Percentiles rank a stretch among this genome's conserved stretches.
Conservation (phyloP, 2,329 filamentous ascomycete genomes). For the Diaporthe batatas region DNA sequence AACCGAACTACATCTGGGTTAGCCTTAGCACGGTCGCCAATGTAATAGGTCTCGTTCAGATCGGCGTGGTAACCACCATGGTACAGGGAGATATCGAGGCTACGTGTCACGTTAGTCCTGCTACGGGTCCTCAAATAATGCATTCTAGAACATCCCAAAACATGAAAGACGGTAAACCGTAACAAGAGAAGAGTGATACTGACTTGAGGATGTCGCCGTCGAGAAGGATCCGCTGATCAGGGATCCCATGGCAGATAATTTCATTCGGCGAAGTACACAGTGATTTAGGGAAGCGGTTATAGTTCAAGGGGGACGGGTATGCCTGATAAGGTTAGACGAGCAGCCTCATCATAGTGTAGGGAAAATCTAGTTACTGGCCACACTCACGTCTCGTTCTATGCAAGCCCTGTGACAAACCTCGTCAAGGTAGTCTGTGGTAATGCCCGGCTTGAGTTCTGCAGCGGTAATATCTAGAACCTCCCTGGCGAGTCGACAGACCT, state of each 20-base stretch:
- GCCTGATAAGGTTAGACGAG: conserved; percentile 49
- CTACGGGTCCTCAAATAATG: no score
- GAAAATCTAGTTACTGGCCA: no score
- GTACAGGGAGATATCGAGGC: conserved; percentile 94
- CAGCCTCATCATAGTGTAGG: no score
- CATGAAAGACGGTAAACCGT: no score
- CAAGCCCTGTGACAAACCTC: conserved; percentile 83
- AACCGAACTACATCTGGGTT: conserved; percentile 91
- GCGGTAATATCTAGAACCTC: conserved; percentile 82
- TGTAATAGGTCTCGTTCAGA: conserved; percentile 98
- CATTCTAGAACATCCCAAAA: no score
- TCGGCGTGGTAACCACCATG: conserved; percentile 96
- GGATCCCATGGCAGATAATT: conserved; percentile 98
- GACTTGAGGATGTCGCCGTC: conserved; percentile 98
- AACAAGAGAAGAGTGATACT: no score
- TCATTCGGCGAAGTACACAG: conserved; percentile 97
- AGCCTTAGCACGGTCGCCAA: conserved; percentile 86
- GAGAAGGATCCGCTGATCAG: conserved; percentile 85
- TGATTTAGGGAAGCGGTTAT: conserved; percentile 96
- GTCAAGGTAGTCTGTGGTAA: conserved; percentile 83
- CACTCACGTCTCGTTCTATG: conserved; percentile 77
- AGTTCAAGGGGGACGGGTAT: conserved; percentile 95
- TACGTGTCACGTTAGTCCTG: no score
- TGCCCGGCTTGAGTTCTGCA: conserved; percentile 74
- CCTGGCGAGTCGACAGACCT: conserved; percentile 77